A percentile compares a stretch with the other conserved stretches of the same genome.
These are phyloP conservation scores for Schoenoplectus triqueter DNA, from an alignment of 202 grass and related monocot genomes.

Conservation along the genomic window DNA sequence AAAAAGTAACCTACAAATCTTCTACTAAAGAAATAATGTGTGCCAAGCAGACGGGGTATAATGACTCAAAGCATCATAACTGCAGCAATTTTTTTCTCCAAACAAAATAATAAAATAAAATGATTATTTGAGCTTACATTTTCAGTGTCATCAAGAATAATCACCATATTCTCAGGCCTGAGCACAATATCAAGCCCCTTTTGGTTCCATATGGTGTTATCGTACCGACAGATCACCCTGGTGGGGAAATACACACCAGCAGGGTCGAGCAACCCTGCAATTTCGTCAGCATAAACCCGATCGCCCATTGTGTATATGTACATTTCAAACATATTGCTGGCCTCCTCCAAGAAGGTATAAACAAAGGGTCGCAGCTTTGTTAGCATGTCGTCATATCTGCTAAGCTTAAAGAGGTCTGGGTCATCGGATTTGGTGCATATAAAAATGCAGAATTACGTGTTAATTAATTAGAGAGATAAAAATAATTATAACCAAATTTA, in stretches of 20 bases:
- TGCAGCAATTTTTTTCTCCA: too few relatives aligned
- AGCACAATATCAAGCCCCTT: conserved; percentile 34
- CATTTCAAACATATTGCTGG: conserved; percentile 81
- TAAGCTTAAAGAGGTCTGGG: not conserved
- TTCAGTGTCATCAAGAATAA: conserved; percentile 86
- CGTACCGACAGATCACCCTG: conserved; percentile 54
- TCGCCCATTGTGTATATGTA: conserved; percentile 86
- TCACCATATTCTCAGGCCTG: conserved; percentile 58
- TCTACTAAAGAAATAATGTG: not conserved
- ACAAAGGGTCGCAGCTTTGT: conserved; percentile 87
- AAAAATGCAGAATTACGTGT: not conserved
- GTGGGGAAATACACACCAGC: conserved; percentile 68
- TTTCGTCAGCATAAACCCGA: conserved; percentile 64
- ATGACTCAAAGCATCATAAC: too few relatives aligned
- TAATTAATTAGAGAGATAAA: not conserved
- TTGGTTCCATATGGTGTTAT: too few relatives aligned
- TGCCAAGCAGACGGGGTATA: too few relatives aligned
- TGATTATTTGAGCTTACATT: conserved; percentile 44
- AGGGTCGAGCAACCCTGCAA: conserved; percentile 81
- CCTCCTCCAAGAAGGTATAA: conserved; percentile 67
- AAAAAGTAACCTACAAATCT: too few relatives aligned
- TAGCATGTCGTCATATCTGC: conserved; percentile 40
- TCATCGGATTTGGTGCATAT: not conserved
- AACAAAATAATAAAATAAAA: not conserved
- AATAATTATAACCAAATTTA: not conserved